Conservation (phyloP, 768 basidiomycete species). For the Leccinum aurantiacum region DNA sequence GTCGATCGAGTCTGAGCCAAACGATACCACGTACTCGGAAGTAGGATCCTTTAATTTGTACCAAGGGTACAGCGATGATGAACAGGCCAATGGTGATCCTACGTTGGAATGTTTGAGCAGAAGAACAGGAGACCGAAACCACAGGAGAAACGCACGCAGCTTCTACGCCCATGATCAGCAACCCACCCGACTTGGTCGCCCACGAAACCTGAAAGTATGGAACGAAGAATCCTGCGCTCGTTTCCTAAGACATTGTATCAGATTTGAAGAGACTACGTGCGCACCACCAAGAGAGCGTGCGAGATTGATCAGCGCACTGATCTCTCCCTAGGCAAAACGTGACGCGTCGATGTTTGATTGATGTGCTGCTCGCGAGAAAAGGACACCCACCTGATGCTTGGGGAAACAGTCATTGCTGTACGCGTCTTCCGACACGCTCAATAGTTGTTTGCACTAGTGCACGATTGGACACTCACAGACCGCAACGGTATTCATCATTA, state of each 20-base stretch:
- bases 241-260: background rate
- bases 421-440: constrained; percentile 29
- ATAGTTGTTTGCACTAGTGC: background rate
- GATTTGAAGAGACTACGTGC: background rate
- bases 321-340: constrained; percentile 36
- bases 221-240: constrained; percentile 33
- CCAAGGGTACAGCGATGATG: constrained; percentile 35
- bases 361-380: background rate
- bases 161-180: constrained; percentile 39
- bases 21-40: constrained; percentile 32
- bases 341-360: background rate
- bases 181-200: constrained; percentile 35
- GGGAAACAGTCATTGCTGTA: constrained; percentile 42
- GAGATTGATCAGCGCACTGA: constrained; percentile 44
- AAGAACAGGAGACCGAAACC: background rate
- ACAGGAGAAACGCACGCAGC: constrained; percentile 31
- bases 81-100: constrained; percentile 37
- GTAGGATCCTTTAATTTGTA: constrained; percentile 35
- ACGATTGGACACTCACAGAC: constrained; percentile 30
- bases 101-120: background rate
- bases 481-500: constrained; percentile 42
- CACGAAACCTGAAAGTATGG: constrained; percentile 43
- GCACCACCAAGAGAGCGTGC: constrained; percentile 35
- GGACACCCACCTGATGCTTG: constrained; percentile 23
- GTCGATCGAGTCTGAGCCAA: background rate